Percentiles rank a stretch among this genome's conserved stretches.
phyloP scores from a whole-genome alignment of 495 filamentous ascomycete species.

The Neurospora sp. region DNA sequence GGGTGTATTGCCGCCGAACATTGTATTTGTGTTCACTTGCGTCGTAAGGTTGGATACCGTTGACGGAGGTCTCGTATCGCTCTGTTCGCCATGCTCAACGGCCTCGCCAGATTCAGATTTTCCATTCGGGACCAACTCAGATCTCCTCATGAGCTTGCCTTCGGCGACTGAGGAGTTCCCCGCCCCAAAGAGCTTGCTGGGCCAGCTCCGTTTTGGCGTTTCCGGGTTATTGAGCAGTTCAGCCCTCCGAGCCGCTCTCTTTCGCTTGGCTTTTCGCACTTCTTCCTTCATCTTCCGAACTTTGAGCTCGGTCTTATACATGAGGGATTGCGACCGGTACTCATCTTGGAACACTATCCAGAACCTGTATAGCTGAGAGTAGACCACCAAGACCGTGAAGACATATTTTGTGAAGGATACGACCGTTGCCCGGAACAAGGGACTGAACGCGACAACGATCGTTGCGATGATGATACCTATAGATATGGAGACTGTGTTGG shows the following conservation, averaged over 20 bases:
- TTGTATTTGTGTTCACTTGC: too few species aligned
- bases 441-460: slow-evolving; percentile 13
- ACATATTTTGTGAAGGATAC: slow-evolving; percentile 9
- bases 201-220: neutral
- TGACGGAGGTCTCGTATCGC: too few species aligned
- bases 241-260: neutral
- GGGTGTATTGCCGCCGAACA: too few species aligned
- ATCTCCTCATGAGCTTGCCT: too few species aligned
- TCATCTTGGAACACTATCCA: slow-evolving; percentile 4
- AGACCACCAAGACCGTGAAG: slow-evolving; percentile 2
- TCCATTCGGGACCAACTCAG: too few species aligned
- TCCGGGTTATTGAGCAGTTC: neutral
- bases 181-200: neutral
- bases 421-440: slow-evolving; percentile 3
- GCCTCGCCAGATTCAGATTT: too few species aligned
- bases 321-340: neutral
- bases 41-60: too few species aligned
- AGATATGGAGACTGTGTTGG: slow-evolving; percentile 18
- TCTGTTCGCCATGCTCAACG: too few species aligned
- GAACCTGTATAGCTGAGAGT: slow-evolving; percentile 11
- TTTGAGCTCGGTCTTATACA: neutral
- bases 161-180: too few species aligned
- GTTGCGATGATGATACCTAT: slow-evolving; percentile 16
- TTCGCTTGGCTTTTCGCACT: slow-evolving; percentile 3
- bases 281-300: slow-evolving; percentile 5